Percentiles rank a stretch among this genome's conserved stretches.
These are phyloP conservation scores for Rhizophagus clarus DNA, from an alignment of 192 early-diverging fungal species.

Conservation along the genomic window DNA sequence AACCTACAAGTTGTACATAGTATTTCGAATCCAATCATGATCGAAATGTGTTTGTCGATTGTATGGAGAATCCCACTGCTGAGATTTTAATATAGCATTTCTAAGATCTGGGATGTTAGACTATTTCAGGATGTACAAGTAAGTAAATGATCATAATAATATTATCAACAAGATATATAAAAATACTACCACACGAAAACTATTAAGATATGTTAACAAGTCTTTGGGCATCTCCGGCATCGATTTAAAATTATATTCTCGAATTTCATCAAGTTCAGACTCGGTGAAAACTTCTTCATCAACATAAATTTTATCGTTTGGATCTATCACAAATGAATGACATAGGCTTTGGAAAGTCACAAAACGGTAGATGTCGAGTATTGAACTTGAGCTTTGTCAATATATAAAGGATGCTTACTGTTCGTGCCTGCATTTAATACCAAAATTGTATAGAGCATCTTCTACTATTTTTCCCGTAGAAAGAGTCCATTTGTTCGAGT, in stretches of 20 bases:
- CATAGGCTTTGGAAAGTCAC: background rate
- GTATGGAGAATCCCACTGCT: constrained; percentile 29
- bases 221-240: constrained; percentile 17
- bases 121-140: constrained; percentile 9
- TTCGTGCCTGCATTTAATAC: constrained; percentile 15
- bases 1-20: constrained; percentile 33
- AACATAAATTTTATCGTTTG: constrained; percentile 31
- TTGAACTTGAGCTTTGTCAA: background rate
- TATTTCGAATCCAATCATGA: constrained; percentile 35
- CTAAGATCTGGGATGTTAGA: background rate
- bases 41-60: constrained; percentile 20
- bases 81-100: constrained; percentile 24
- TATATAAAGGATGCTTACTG: background rate
- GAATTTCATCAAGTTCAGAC: constrained; percentile 33
- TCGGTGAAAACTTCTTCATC: constrained; percentile 32
- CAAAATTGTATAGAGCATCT: constrained; percentile 29
- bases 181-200: constrained; percentile 30
- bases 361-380: background rate
- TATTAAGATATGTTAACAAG: constrained; percentile 22
- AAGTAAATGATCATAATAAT: constrained; percentile 24
- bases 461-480: constrained; percentile 34
- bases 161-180: constrained; percentile 19
- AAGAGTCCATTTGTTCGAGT: constrained; percentile 32
- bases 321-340: background rate
- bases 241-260: constrained; percentile 8